These are phyloP conservation scores for Plasmodium falciparum DNA, from an alignment of 169 alveolate species.

Conservation along the genomic window DNA sequence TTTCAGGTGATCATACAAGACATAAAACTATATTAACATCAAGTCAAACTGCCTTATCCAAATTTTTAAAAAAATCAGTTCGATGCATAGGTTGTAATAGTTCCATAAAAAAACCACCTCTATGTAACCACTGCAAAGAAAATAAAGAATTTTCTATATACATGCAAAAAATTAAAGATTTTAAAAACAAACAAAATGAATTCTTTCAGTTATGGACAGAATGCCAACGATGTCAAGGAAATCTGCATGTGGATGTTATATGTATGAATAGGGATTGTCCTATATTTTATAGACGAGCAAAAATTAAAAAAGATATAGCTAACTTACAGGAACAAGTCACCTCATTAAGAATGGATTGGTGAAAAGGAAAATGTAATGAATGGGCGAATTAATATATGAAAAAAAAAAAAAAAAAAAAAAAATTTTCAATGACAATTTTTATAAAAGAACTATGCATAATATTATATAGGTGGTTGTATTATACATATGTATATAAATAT, in stretches of 20 bases:
- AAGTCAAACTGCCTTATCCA: slow-evolving; percentile 90
- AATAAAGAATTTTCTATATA: slow-evolving; percentile 81
- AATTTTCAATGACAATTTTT: background rate
- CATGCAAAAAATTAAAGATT: slow-evolving; percentile 88
- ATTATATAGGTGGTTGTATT: background rate
- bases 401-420: background rate
- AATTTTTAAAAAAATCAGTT: slow-evolving; percentile 91
- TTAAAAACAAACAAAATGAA: slow-evolving; percentile 91
- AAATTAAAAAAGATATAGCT: slow-evolving; percentile 92
- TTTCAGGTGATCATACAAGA: slow-evolving; percentile 85
- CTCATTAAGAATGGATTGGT: slow-evolving; percentile 77
- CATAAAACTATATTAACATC: slow-evolving; percentile 77
- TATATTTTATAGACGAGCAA: slow-evolving; percentile 97
- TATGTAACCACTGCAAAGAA: slow-evolving; percentile 83
- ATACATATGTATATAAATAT: background rate
- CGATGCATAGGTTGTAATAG: slow-evolving; percentile 96
- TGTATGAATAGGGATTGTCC: slow-evolving; percentile 99
- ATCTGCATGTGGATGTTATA: slow-evolving; percentile 95
- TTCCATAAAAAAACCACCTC: slow-evolving; percentile 85
- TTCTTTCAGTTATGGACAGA: slow-evolving; percentile 97
- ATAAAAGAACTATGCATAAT: background rate
- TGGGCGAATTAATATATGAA: no score
- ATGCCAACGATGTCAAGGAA: slow-evolving; percentile 98
- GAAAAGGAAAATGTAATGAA: background rate
- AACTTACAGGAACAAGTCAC: slow-evolving; percentile 83